A percentile compares a stretch with the other conserved stretches of the same genome.
These are phyloP conservation scores for Fusarium sp. DNA, from an alignment of 2,329 filamentous ascomycete species.

Conservation along the genomic window DNA sequence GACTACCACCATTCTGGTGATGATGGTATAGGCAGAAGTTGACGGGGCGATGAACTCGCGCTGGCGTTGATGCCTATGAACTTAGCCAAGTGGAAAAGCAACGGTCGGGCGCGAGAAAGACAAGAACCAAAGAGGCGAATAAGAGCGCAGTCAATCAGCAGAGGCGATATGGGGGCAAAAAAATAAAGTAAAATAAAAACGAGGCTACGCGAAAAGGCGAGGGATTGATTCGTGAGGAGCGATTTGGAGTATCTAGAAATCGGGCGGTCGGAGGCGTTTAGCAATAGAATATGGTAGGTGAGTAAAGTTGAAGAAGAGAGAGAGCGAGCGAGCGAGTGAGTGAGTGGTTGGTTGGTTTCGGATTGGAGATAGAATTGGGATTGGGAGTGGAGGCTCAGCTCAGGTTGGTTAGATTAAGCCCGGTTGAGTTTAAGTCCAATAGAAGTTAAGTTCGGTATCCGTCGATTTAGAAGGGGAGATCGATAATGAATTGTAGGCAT, in stretches of 20 bases:
- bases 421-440: neutral
- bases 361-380: constrained; percentile 31
- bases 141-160: constrained; percentile 12
- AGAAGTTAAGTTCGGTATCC: neutral
- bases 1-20: constrained; percentile 68
- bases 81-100: constrained; percentile 14
- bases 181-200: neutral
- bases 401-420: constrained; percentile 5
- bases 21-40: constrained; percentile 33
- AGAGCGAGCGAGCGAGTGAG: neutral
- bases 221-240: constrained; percentile 13
- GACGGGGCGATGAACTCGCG: constrained; percentile 43
- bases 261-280: constrained; percentile 19
- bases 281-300: constrained; percentile 17
- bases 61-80: constrained; percentile 26
- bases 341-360: constrained; percentile 18
- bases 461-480: constrained; percentile 12
- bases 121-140: constrained; percentile 21
- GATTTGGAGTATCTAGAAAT: constrained; percentile 13
- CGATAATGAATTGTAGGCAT: constrained; percentile 10
- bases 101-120: constrained; percentile 24
- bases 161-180: constrained; percentile 1
- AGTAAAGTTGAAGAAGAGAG: neutral
- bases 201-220: constrained; percentile 15
- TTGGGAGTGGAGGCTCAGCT: constrained; percentile 24